Conservation (phyloP, 805 yeast genomes). For the Kazachstania taianensis region DNA sequence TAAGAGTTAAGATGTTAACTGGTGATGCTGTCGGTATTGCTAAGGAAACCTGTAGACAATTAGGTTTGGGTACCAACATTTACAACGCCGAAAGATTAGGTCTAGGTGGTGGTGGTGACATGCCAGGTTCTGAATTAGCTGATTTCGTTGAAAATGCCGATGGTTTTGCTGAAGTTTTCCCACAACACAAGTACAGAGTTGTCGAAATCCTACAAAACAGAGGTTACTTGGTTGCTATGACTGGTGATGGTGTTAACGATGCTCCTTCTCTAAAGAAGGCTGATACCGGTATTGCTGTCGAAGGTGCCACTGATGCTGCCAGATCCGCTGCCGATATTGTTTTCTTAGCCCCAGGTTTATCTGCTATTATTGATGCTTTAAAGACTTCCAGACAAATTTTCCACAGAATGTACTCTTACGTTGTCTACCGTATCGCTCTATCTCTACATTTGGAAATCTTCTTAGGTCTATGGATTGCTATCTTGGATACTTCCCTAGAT, state of each 20-base stretch:
- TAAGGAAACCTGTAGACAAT: conserved; percentile 95
- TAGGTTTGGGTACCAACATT: conserved; percentile 92
- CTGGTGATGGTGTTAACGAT: conserved; percentile 99
- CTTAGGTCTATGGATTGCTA: conserved; percentile 95
- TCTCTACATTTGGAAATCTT: conserved; percentile 90
- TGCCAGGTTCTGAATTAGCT: conserved; percentile 96
- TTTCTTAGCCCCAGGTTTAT: conserved; percentile 90
- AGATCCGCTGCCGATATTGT: conserved; percentile 95
- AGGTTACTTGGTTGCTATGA: conserved; percentile 97
- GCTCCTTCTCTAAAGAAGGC: conserved; percentile 97
- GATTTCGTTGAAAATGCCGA: conserved; percentile 96
- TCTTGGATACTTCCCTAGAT: conserved; percentile 74
- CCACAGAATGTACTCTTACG: conserved; percentile 98
- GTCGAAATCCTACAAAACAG: conserved; percentile 91
- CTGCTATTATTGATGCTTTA: conserved; percentile 88
- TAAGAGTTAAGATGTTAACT: conserved; percentile 94
- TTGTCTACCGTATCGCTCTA: conserved; percentile 94
- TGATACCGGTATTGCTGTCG: conserved; percentile 94
- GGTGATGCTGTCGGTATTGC: conserved; percentile 99
- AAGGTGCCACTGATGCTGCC: conserved; percentile 96
- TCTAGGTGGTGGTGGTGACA: conserved; percentile 90
- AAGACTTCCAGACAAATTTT: conserved; percentile 94
- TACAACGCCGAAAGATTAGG: conserved; percentile 96
- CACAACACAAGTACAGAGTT: conserved; percentile 93
- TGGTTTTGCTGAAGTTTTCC: conserved; percentile 98